Conservation (phyloP, 2,329 filamentous ascomycete species). For the Teratosphaeria zuluensis region DNA sequence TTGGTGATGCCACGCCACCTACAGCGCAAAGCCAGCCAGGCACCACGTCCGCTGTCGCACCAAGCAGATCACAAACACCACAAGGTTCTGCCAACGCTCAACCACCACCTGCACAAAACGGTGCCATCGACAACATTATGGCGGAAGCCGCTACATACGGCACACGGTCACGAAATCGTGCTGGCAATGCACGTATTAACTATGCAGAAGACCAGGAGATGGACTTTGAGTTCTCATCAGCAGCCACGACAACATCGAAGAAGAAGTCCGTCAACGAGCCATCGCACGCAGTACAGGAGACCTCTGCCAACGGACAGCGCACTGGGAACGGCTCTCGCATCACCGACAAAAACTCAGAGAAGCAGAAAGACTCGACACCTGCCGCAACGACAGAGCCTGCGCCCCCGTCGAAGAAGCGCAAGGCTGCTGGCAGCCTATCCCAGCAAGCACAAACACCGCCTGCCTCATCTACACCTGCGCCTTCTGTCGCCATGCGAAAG, state of each 20-base stretch:
- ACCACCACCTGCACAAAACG: conserved; percentile 4
- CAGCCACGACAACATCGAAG: conserved; percentile 26
- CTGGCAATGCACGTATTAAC: conserved; percentile 70
- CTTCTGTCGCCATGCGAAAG: conserved; percentile 16
- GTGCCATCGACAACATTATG: conserved; percentile 16
- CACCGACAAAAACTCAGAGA: background rate
- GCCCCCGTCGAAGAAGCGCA: conserved; percentile 68
- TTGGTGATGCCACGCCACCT: conserved; percentile 5
- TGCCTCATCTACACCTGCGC: conserved; percentile 14
- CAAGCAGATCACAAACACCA: conserved; percentile 16
- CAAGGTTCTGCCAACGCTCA: conserved; percentile 14
- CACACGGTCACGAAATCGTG: conserved; percentile 86
- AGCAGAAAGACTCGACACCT: conserved; percentile 27
- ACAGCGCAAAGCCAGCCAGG: conserved; percentile 8
- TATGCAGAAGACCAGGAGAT: conserved; percentile 93
- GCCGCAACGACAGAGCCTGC: conserved; percentile 51
- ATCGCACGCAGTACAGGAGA: conserved; percentile 11
- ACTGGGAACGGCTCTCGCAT: background rate
- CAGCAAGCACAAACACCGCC: conserved; percentile 14
- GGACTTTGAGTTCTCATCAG: conserved; percentile 62
- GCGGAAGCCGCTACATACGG: conserved; percentile 56
- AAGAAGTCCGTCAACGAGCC: conserved; percentile 25
- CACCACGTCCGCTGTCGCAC: conserved; percentile 14
- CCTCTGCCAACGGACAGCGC: background rate
- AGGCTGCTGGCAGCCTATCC: conserved; percentile 48